Conservation (phyloP, 345 rosid species). For the Brassica cretica region DNA sequence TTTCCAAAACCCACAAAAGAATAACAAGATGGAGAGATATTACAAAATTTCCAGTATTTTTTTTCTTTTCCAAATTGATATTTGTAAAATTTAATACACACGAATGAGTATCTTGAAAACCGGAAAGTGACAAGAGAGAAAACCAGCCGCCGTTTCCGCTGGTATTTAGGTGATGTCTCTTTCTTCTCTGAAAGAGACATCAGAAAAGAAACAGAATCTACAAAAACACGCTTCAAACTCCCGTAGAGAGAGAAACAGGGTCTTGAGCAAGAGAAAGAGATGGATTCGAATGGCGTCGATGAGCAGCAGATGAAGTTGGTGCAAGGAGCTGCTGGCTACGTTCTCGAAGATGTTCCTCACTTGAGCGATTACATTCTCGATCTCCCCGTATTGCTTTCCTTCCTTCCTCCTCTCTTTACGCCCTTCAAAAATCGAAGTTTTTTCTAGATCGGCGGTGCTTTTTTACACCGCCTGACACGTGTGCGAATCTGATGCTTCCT, state of each 20-base stretch:
- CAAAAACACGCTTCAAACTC: constrained; percentile 23
- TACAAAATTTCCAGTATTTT: neutral
- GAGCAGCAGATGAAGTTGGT: constrained; percentile 40
- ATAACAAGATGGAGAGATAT: neutral
- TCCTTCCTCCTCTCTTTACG: neutral
- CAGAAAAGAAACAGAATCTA: neutral
- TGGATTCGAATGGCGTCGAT: constrained; percentile 37
- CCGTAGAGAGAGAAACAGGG: constrained; percentile 20
- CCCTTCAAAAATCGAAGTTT: neutral
- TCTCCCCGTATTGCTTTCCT: constrained; percentile 53
- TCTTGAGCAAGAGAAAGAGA: neutral
- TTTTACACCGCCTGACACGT: constrained; percentile 22
- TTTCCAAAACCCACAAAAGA: neutral
- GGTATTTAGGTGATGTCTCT: neutral
- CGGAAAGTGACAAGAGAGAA: constrained; percentile 19
- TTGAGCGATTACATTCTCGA: constrained; percentile 63
- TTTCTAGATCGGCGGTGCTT: constrained; percentile 10
- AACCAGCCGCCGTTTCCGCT: constrained; percentile 37
- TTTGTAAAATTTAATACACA: neutral
- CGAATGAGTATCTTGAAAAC: constrained; percentile 22
- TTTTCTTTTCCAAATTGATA: neutral
- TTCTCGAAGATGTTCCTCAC: constrained; percentile 84
- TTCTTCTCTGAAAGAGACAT: neutral
- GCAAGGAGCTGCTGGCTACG: constrained; percentile 58
- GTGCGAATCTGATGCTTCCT: constrained; percentile 10